These are phyloP conservation scores for Brasenia schreberi DNA, from an alignment of 164 flowering plant species.

Conservation along the genomic window DNA sequence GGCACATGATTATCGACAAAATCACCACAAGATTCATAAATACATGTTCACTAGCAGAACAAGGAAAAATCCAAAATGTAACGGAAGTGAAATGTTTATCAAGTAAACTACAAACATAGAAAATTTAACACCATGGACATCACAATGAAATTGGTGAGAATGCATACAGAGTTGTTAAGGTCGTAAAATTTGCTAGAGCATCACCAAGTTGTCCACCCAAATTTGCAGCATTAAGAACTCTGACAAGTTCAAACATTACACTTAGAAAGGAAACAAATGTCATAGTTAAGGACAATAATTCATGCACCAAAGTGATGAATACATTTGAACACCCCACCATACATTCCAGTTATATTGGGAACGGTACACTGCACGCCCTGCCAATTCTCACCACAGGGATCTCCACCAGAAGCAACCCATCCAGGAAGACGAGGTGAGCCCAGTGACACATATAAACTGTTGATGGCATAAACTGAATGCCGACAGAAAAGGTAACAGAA, in stretches of 20 bases:
- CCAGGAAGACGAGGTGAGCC: slow-evolving; percentile 57
- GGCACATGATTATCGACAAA: not conserved
- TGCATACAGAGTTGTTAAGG: slow-evolving; percentile 59
- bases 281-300: not conserved
- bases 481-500: not conserved
- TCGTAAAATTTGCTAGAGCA: slow-evolving; percentile 45
- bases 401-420: slow-evolving; percentile 70
- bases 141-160: not conserved
- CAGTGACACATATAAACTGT: slow-evolving; percentile 45
- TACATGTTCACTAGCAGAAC: not conserved
- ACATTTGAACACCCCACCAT: slow-evolving; percentile 9
- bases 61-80: not conserved
- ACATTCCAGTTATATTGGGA: slow-evolving; percentile 69
- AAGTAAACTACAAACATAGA: not conserved
- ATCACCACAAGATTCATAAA: not conserved
- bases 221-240: slow-evolving; percentile 64
- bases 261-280: not conserved
- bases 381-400: slow-evolving; percentile 84
- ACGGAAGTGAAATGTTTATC: not conserved
- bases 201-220: slow-evolving; percentile 75
- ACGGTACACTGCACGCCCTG: slow-evolving; percentile 64
- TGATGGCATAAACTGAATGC: slow-evolving; percentile 55
- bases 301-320: too few relatives aligned
- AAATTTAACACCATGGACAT: not conserved
- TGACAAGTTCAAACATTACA: slow-evolving; percentile 13